These are phyloP conservation scores for Ogataea ramenticola DNA, from an alignment of 805 yeast species.

Conservation along the genomic window DNA sequence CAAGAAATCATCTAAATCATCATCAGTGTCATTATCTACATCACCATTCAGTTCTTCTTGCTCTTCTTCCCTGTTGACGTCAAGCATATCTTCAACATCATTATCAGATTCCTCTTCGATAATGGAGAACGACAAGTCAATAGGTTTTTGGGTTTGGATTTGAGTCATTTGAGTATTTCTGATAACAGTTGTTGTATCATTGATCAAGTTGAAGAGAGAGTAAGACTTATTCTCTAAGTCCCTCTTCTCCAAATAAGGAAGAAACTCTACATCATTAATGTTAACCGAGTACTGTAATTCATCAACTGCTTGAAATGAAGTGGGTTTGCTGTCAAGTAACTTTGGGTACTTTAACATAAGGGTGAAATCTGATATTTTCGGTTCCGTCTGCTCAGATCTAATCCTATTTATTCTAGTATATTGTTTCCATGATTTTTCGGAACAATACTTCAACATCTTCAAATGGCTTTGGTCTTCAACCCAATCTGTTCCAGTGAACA, in stretches of 20 bases:
- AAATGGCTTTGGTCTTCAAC: conserved; percentile 32
- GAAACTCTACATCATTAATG: conserved; percentile 3
- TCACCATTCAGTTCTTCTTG: conserved; percentile 3
- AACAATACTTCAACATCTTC: conserved; percentile 24
- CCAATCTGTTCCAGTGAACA: conserved; percentile 27
- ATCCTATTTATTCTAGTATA: conserved; percentile 5
- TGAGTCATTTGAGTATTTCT: too few species aligned
- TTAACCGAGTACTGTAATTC: neutral
- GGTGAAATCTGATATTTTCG: conserved; percentile 2
- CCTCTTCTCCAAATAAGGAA: conserved; percentile 2
- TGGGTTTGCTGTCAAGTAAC: conserved; percentile 19
- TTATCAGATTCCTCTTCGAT: conserved; percentile 7
- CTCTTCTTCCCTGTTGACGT: too few species aligned
- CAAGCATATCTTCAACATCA: neutral
- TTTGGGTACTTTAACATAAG: conserved; percentile 16
- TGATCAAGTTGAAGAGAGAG: neutral
- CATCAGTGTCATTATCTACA: conserved; percentile 12
- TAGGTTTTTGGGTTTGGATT: too few species aligned
- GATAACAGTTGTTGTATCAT: too few species aligned
- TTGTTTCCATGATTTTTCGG: conserved; percentile 15
- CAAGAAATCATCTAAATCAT: conserved; percentile 15
- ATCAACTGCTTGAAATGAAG: conserved; percentile 25
- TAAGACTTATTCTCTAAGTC: too few species aligned
- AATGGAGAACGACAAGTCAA: neutral
- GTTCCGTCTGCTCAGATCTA: neutral